Evolutionary conservation across 1,284 basidiomycete species (phyloP), one percentile per base, ranked within the genome.

Genomic region (Ceratobasidium sp.): DNA sequence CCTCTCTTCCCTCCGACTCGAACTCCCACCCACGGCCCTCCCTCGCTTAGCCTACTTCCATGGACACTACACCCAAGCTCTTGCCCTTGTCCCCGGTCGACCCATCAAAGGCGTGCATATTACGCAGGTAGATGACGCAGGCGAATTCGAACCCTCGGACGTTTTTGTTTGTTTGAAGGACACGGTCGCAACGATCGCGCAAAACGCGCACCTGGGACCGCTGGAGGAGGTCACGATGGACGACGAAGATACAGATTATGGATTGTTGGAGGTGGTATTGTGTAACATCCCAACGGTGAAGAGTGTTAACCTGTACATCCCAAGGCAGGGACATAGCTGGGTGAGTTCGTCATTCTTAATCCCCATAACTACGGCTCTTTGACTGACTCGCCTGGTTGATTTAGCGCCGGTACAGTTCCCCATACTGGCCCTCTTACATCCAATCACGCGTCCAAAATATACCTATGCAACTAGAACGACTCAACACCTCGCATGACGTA

Each of bases 131-230:
- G 69, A 72, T 24, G 69, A 72, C 34, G 22, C 69, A 16, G 69
- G 69, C 31, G 69, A 72, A 34, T 72, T 72, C 46, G 69, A 72
- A 27, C 56, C 56, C 6, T 72, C 69, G 41, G 69, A 72, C 37
- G 58, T 72, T 0, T 72, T 72, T 24, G 49, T 53, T 13, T 72
- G 69, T 53, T 34, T 72, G 27, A 72, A 59, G 31, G 69, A 72
- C 37, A 72, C 69, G 0, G 69, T 72, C 16, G 56, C 62, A 27
- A 62, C 69, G 29, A 46, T 72, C 2, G 56, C 58, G 24, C 69
- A 62, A 6, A 72, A 34, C 56, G n/a, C 53, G 19, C 19, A 59
- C 16, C 19, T 37, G 19, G 58, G 41, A 14, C 43, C 24, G 8
- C 39, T 72, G 7, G 69, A 72, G 24, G 69, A 72, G 27, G 4